These are phyloP conservation scores for Quillaja saponaria DNA, from an alignment of 306 rosid genomes.

Conservation along the genomic window DNA sequence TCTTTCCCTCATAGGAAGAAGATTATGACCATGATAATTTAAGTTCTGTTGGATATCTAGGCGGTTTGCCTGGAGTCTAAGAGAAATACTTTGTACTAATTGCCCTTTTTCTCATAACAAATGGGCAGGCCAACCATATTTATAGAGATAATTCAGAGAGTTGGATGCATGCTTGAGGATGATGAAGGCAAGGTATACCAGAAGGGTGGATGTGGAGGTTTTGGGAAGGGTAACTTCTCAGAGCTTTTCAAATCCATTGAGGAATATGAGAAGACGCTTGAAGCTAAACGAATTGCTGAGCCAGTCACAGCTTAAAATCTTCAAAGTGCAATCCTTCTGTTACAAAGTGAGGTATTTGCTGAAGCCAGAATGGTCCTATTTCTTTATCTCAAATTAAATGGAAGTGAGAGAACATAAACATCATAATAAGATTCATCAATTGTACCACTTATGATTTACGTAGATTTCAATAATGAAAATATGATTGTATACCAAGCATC, in stretches of 20 bases:
- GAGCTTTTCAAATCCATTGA: slow-evolving; percentile 97
- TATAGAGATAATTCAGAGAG: slow-evolving; percentile 89
- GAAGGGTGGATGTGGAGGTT: slow-evolving; percentile 94
- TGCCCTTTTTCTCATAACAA: slow-evolving; percentile 1
- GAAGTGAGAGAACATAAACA: neutral
- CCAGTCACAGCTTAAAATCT: slow-evolving; percentile 35
- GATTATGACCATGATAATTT: neutral
- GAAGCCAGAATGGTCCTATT: slow-evolving; percentile 18
- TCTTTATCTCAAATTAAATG: neutral
- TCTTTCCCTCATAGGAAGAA: no score
- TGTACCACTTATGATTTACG: neutral
- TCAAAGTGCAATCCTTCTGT: slow-evolving; percentile 13
- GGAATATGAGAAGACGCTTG: slow-evolving; percentile 87
- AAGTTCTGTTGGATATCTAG: neutral
- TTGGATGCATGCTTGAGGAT: slow-evolving; percentile 84
- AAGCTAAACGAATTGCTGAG: slow-evolving; percentile 43
- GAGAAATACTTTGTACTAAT: slow-evolving; percentile 7
- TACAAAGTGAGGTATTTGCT: slow-evolving; percentile 18
- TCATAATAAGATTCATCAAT: neutral
- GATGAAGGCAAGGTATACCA: slow-evolving; percentile 75
- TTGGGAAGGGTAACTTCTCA: slow-evolving; percentile 96
- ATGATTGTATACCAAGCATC: no score
- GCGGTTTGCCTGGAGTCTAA: neutral
- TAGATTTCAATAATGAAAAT: no score
- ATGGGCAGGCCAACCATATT: slow-evolving; percentile 83